Evolutionary conservation across 2,329 filamentous ascomycete species (phyloP).

Genomic region (Geosmithia morbida): DNA sequence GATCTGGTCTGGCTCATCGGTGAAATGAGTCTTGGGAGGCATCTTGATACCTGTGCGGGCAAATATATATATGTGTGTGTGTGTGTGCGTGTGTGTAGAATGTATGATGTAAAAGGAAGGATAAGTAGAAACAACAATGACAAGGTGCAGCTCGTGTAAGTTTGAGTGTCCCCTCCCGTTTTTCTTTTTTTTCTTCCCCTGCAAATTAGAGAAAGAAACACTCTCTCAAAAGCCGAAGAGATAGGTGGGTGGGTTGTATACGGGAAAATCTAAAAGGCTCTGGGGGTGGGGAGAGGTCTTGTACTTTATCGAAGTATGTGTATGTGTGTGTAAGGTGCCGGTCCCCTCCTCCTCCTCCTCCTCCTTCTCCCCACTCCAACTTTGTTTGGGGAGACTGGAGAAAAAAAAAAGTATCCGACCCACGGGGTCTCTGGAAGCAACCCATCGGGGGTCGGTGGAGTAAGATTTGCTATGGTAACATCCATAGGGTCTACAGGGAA

Average conservation of each 20-base stretch:
- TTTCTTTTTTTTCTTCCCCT: too few relatives aligned
- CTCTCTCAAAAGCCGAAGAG: too few relatives aligned
- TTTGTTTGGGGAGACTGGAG: background rate
- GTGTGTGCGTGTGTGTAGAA: background rate
- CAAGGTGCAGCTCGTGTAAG: too few relatives aligned
- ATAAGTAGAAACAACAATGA: background rate
- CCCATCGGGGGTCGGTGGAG: background rate
- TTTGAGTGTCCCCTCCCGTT: too few relatives aligned
- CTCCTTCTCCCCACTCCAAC: too few relatives aligned
- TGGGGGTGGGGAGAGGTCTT: conserved; percentile 39
- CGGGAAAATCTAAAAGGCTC: conserved; percentile 7
- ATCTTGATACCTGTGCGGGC: background rate
- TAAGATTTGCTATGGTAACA: background rate
- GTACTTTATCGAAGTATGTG: background rate
- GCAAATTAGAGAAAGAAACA: too few relatives aligned
- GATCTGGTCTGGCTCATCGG: conserved; percentile 21
- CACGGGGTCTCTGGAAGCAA: background rate
- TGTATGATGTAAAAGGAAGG: background rate
- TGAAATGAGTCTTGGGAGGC: conserved; percentile 13
- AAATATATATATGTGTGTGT: background rate
- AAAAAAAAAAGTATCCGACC: background rate
- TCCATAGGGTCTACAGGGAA: background rate
- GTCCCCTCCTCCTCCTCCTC: background rate
- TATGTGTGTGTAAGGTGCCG: too few relatives aligned
- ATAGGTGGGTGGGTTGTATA: too few relatives aligned